Conservation (phyloP, 805 yeast genomes). For the Yueomyces sinensis region DNA sequence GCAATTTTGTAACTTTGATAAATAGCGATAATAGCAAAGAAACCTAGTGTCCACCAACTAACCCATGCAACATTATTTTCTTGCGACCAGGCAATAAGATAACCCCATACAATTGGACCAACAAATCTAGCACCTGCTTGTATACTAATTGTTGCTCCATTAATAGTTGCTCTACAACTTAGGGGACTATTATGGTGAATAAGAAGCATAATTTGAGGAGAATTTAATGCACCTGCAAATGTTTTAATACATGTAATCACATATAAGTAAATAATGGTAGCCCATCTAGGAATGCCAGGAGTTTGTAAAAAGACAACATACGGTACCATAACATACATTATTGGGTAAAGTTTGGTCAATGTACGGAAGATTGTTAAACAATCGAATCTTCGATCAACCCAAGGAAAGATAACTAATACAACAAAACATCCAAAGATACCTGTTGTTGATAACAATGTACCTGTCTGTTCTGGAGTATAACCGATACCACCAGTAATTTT, state of each 20-base stretch:
- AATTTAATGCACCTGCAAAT: conserved; percentile 32
- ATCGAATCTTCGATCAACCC: conserved; percentile 34
- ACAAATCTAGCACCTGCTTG: conserved; percentile 41
- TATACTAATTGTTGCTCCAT: conserved; percentile 42
- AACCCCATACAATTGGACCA: conserved; percentile 48
- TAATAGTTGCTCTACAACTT: conserved; percentile 43
- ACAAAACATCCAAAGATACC: conserved; percentile 41
- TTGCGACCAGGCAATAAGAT: conserved; percentile 27
- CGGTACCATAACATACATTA: conserved; percentile 34
- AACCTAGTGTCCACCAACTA: conserved; percentile 23
- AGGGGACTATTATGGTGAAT: conserved; percentile 42
- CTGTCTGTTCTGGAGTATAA: conserved; percentile 33
- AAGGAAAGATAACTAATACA: conserved; percentile 38
- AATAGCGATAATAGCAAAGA: conserved; percentile 17
- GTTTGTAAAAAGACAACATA: conserved; percentile 32
- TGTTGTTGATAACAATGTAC: conserved; percentile 35
- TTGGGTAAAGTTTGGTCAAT: conserved; percentile 30
- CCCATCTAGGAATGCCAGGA: conserved; percentile 18
- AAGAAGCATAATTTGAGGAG: conserved; percentile 40
- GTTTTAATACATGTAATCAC: conserved; percentile 24
- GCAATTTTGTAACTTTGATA: conserved; percentile 19
- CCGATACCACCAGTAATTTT: conserved; percentile 41
- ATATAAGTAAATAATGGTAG: conserved; percentile 19
- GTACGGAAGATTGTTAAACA: conserved; percentile 32
- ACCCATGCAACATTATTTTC: conserved; percentile 19